These are phyloP conservation scores for Termitomyces sp. DNA, from an alignment of 768 basidiomycete species.

Conservation along the genomic window DNA sequence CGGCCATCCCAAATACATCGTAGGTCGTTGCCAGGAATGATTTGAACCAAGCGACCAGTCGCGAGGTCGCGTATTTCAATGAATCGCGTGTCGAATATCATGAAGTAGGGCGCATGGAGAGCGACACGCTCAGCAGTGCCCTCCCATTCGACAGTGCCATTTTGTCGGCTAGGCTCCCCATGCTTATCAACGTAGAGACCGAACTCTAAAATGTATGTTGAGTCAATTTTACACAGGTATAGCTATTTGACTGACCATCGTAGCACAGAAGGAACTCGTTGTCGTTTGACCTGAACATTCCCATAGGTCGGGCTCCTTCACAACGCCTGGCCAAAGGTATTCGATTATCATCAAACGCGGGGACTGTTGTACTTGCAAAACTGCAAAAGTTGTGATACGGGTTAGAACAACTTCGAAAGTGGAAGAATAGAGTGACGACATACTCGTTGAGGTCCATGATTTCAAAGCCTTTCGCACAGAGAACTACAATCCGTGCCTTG, in stretches of 20 bases:
- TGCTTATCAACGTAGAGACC: constrained; percentile 94
- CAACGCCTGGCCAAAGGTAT: constrained; percentile 78
- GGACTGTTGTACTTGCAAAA: constrained; percentile 86
- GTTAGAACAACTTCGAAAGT: background rate
- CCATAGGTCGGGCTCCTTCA: constrained; percentile 81
- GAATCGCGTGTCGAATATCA: constrained; percentile 87
- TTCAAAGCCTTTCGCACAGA: constrained; percentile 93
- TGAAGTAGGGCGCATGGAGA: constrained; percentile 84
- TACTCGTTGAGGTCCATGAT: constrained; percentile 96
- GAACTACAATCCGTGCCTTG: constrained; percentile 88
- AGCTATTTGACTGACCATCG: constrained; percentile 54
- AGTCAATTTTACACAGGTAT: background rate
- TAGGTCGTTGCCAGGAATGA: constrained; percentile 79
- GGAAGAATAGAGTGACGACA: constrained; percentile 18
- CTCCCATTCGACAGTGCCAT: constrained; percentile 91
- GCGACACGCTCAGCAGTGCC: constrained; percentile 87
- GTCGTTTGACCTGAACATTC: constrained; percentile 90
- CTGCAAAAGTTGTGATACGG: constrained; percentile 28
- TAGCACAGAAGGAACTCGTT: constrained; percentile 94
- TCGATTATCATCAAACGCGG: constrained; percentile 65
- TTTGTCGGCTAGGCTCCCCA: constrained; percentile 75
- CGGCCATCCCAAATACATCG: constrained; percentile 92
- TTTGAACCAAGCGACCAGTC: constrained; percentile 78
- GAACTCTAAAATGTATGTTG: constrained; percentile 53
- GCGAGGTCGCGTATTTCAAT: constrained; percentile 88